A percentile compares a stretch with the other conserved stretches of the same genome.
phyloP scores from a whole-genome alignment of 225 moss, liverwort and hornwort species.

The Lunularia cruciata region DNA sequence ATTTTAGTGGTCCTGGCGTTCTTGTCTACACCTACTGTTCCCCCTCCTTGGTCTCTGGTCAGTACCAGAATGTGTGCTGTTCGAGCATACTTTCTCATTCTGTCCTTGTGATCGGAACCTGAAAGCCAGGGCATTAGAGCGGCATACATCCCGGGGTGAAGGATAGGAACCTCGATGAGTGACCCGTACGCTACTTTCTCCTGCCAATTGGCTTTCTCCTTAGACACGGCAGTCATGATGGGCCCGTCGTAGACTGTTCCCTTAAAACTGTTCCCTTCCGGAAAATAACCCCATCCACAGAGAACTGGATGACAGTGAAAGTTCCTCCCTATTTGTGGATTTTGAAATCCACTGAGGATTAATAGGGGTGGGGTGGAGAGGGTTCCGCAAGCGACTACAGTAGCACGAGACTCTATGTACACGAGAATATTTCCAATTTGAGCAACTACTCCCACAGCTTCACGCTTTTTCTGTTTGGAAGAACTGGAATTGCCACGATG shows the following conservation, averaged over 20 bases:
- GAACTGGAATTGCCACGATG: slow-evolving; percentile 28
- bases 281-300: slow-evolving; percentile 64
- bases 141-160: slow-evolving; percentile 64
- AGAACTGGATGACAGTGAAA: slow-evolving; percentile 64
- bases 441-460: slow-evolving; percentile 63
- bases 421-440: slow-evolving; percentile 30
- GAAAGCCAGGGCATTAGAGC: slow-evolving; percentile 64
- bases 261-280: slow-evolving; percentile 49
- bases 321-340: slow-evolving; percentile 67
- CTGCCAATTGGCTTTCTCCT: slow-evolving; percentile 33
- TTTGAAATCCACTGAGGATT: slow-evolving; percentile 60
- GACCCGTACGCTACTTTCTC: slow-evolving; percentile 24
- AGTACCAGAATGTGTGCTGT: slow-evolving; percentile 62
- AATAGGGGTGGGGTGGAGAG: slow-evolving; percentile 75
- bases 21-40: slow-evolving; percentile 45
- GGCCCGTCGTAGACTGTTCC: slow-evolving; percentile 68
- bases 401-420: slow-evolving; percentile 61
- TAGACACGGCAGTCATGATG: slow-evolving; percentile 62
- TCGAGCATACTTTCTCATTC: slow-evolving; percentile 65
- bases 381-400: slow-evolving; percentile 66
- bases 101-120: slow-evolving; percentile 57
- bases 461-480: slow-evolving; percentile 32
- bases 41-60: slow-evolving; percentile 55
- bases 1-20: slow-evolving; percentile 29
- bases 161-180: slow-evolving; percentile 59